phyloP scores from a whole-genome alignment of 495 filamentous ascomycete species.

The Neurospora cerealis region DNA sequence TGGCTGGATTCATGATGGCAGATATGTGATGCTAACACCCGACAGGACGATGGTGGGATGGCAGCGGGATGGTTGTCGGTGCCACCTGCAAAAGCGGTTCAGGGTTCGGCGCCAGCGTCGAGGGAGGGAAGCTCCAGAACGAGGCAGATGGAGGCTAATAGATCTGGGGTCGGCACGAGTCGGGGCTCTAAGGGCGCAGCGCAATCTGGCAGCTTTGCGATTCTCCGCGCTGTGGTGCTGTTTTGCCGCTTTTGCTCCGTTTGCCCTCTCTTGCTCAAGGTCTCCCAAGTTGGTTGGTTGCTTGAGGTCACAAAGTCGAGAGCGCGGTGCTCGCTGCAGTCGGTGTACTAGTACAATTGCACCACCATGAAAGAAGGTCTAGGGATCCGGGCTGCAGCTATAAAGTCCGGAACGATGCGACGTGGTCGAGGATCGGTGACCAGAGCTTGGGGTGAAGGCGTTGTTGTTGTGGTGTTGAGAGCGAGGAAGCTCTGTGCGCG shows the following conservation, averaged over 20 bases:
- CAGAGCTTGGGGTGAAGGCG: not conserved
- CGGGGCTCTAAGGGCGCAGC: not conserved
- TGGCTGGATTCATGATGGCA: constrained; percentile 54
- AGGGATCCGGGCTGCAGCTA: not conserved
- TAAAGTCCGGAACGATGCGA: not conserved
- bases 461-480: constrained; percentile 6
- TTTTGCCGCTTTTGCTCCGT: not conserved
- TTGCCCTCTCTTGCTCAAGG: not conserved
- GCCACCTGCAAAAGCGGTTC: not conserved
- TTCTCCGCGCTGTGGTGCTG: not conserved
- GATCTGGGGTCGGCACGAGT: not conserved
- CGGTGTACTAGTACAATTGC: constrained; percentile 8
- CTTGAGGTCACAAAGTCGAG: not conserved
- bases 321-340: constrained; percentile 5
- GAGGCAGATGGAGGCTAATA: not conserved
- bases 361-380: constrained; percentile 12
- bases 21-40: not conserved
- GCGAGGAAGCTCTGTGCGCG: constrained; percentile 1
- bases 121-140: not conserved
- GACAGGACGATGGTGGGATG: not conserved
- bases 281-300: not conserved
- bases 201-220: not conserved
- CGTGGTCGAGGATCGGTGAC: not conserved
- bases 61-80: constrained; percentile 14
- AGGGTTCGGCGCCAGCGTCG: not conserved